A percentile compares a stretch with the other conserved stretches of the same genome.
These are phyloP conservation scores for Chlamydomonas eustigma DNA, from an alignment of 139 green algal genomes.

Conservation along the genomic window DNA sequence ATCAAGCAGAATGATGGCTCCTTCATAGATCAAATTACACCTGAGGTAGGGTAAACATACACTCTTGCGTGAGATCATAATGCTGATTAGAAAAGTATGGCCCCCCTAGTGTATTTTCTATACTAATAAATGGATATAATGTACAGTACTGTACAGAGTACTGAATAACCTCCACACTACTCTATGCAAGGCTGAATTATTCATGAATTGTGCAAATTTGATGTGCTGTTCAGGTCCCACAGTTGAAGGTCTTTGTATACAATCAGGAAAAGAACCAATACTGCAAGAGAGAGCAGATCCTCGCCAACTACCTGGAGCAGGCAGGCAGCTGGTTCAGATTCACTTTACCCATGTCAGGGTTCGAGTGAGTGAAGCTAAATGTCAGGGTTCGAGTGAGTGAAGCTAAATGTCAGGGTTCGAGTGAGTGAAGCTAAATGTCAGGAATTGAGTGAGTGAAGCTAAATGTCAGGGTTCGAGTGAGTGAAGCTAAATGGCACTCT, in stretches of 20 bases:
- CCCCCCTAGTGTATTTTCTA: too few species aligned
- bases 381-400: too few species aligned
- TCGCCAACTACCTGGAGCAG: background rate
- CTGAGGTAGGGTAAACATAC: too few species aligned
- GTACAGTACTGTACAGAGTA: too few species aligned
- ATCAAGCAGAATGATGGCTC: conserved; percentile 15
- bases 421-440: too few species aligned
- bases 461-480: too few species aligned
- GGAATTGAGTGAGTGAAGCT: too few species aligned
- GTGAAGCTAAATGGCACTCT: too few species aligned
- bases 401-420: too few species aligned
- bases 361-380: background rate
- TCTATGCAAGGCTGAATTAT: background rate
- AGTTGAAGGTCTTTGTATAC: conserved; percentile 4
- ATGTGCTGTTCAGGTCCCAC: background rate
- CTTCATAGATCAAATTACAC: background rate
- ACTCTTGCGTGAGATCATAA: too few species aligned
- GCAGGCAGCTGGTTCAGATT: background rate
- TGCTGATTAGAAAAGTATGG: too few species aligned
- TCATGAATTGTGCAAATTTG: background rate
- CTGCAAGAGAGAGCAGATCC: background rate
- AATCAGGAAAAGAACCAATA: conserved; percentile 10
- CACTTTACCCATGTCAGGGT: background rate
- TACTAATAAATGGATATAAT: background rate
- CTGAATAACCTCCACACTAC: too few species aligned